Percentiles rank a stretch among this genome's conserved stretches.
Evolutionary conservation across 345 rosid species (phyloP).

Genomic region (Mercurialis annua): DNA sequence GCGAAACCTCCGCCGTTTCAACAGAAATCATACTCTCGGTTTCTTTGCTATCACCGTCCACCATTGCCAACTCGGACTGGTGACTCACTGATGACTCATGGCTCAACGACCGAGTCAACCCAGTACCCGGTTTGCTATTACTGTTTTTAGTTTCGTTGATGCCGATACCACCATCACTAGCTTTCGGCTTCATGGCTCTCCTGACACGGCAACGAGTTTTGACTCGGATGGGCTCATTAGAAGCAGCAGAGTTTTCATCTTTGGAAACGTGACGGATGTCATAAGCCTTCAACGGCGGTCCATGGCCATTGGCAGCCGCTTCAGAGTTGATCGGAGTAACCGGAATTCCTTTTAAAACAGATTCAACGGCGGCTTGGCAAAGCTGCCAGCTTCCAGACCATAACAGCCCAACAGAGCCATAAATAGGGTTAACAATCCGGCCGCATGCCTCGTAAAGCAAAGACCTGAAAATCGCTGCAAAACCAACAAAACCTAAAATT

Average conservation of each 20-base stretch:
- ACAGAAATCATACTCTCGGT: slow-evolving; percentile 62
- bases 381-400: slow-evolving; percentile 96
- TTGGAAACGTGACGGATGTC: slow-evolving; percentile 90
- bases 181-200: slow-evolving; percentile 38
- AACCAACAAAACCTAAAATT: background rate
- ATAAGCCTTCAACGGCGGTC: slow-evolving; percentile 69
- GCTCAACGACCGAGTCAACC: slow-evolving; percentile 57
- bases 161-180: background rate
- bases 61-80: slow-evolving; percentile 63
- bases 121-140: slow-evolving; percentile 12
- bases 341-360: slow-evolving; percentile 83
- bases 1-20: slow-evolving; percentile 47
- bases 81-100: slow-evolving; percentile 92
- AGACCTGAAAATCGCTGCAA: slow-evolving; percentile 83
- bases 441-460: slow-evolving; percentile 98
- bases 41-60: slow-evolving; percentile 58
- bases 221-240: slow-evolving; percentile 30
- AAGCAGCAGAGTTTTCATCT: slow-evolving; percentile 55
- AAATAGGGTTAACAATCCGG: slow-evolving; percentile 89
- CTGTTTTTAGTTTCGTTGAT: slow-evolving; percentile 6
- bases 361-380: slow-evolving; percentile 92
- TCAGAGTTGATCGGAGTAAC: slow-evolving; percentile 70
- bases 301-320: slow-evolving; percentile 59
- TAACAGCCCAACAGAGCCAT: slow-evolving; percentile 88
- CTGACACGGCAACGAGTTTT: slow-evolving; percentile 52